phyloP scores from a whole-genome alignment of 1,284 basidiomycete species.

The Farysia itapuensis region DNA sequence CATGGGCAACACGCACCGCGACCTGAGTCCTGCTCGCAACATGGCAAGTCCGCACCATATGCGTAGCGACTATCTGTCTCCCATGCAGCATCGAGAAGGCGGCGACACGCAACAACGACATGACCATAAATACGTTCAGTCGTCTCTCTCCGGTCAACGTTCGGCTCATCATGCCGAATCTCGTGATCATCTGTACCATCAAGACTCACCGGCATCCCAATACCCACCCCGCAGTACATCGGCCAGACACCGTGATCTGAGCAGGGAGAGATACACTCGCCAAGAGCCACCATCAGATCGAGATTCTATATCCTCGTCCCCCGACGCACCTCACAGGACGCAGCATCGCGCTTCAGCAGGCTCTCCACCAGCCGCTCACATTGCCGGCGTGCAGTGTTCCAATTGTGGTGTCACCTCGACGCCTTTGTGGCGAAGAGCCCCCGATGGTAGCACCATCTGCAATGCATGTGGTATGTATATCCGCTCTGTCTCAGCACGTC shows the following conservation, averaged over 20 bases:
- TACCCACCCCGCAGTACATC: background rate
- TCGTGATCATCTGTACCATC: background rate
- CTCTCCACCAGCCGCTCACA: conserved; percentile 21
- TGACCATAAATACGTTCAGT: conserved; percentile 6
- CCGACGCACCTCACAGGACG: no score
- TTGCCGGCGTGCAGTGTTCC: conserved; percentile 65
- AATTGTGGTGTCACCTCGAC: conserved; percentile 87
- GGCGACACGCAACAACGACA: conserved; percentile 18
- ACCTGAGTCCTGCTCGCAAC: conserved; percentile 27
- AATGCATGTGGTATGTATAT: conserved; percentile 67
- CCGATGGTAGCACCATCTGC: conserved; percentile 84
- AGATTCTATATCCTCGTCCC: background rate
- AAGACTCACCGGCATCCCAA: background rate
- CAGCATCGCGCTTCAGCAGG: conserved; percentile 3
- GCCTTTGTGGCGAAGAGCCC: conserved; percentile 82
- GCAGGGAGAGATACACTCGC: background rate
- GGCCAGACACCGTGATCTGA: background rate
- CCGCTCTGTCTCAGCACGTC: background rate
- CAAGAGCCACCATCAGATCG: background rate
- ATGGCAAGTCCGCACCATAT: conserved; percentile 24
- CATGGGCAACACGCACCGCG: conserved; percentile 37
- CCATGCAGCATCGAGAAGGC: conserved; percentile 7
- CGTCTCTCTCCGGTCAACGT: background rate
- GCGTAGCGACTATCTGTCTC: conserved; percentile 12
- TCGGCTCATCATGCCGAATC: background rate